Base-by-base conservation (phyloP, 2,329 filamentous ascomycete genomes). In the Epichloe scottii region DNA sequence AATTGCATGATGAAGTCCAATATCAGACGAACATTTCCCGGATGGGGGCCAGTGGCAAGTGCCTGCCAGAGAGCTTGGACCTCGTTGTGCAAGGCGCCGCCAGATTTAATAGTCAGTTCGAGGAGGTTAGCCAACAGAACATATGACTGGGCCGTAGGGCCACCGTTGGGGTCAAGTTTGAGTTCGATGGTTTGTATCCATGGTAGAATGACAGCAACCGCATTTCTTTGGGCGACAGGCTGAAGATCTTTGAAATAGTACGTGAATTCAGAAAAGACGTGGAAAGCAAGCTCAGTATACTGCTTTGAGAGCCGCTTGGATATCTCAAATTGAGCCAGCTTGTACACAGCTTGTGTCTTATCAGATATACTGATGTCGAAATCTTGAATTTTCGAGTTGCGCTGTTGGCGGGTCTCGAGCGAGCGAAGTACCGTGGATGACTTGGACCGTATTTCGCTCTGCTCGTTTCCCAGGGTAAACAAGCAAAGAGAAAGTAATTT, bases 321-420 rank as follows among this genome's bases (percentile, higher is more conserved):
- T 21, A 95, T 94, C 63, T 97, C 91, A 57, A 96, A 97, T 63
- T 98, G 93, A 0, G 94, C 93, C 43, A 94, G 75, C 69, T 98
- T 98, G 69, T 97, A 98, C 3, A 98, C 91, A 0, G 91, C 90
- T 57, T 95, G 95, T 0, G 94, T 98, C 69, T 96, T 97, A 69
- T 98, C 94, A 0, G 91, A 94, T 52, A 98, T 93, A 64, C 90
- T 96, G 60, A 98, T 97, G 61, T 98, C 93, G 53, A 96, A 94
- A 64, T 98, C 93, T 63, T 95, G 89, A 6, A 98, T 82, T 62
- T 94, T 94, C 1, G 91, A 95, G 56, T 82, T 93, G 57, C 87
- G 73, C 3, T 69, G 69, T 57, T 93, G 87, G 23, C 88, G 81
- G 57, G 89, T 82, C 66, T 97, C 93, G 1, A 97, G 72, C 0